Conservation (phyloP, 306 rosid genomes). For the Lathyrus sativus region DNA sequence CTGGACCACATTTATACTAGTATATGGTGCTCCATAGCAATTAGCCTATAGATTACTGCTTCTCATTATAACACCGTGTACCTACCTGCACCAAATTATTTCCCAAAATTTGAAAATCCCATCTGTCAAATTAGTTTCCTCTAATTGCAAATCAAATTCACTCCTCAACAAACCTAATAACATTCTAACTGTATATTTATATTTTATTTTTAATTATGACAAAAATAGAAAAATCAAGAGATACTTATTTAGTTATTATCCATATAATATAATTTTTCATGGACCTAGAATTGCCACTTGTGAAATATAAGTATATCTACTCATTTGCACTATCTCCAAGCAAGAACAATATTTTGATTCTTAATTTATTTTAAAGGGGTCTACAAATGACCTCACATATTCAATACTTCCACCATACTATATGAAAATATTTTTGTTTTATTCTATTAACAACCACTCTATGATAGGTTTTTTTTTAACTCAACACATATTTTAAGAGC, state of each 20-base stretch:
- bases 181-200: no score
- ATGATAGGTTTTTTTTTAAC: no score
- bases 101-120: neutral
- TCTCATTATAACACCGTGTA: neutral
- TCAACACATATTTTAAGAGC: no score
- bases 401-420: neutral
- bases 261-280: neutral
- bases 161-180: neutral
- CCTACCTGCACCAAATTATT: neutral
- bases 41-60: neutral
- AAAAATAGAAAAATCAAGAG: no score
- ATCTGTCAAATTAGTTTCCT: neutral
- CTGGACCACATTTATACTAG: no score
- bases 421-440: neutral
- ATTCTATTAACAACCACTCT: neutral
- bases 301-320: neutral
- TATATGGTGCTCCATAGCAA: neutral
- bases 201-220: no score
- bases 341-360: neutral
- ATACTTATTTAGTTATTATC: no score
- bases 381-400: neutral
- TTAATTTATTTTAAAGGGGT: neutral
- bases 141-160: neutral
- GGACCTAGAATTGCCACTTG: neutral
- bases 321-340: neutral